phyloP scores from a whole-genome alignment of 257 asterid genomes.

The Solanum pimpinellifolium region DNA sequence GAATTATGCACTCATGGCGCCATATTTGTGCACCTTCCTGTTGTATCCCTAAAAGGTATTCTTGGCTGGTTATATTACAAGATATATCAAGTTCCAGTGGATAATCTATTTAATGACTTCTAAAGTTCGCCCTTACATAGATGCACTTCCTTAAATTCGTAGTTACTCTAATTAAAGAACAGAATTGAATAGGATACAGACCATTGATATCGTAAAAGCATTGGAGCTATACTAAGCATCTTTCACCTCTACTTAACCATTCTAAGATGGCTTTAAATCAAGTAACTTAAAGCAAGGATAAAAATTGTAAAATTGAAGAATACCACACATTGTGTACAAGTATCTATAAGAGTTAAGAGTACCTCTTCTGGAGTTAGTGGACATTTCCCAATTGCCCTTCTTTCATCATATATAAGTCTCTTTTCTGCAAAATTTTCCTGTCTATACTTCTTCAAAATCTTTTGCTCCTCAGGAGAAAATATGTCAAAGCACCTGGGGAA shows the following conservation, averaged over 20 bases:
- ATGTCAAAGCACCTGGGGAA: constrained; percentile 82
- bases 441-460: constrained; percentile 59
- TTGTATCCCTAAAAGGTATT: neutral
- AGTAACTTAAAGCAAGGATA: neutral
- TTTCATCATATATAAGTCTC: constrained; percentile 66
- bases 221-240: neutral
- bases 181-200: neutral
- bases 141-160: neutral
- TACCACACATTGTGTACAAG: neutral
- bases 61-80: neutral
- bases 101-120: neutral
- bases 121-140: neutral
- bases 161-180: neutral
- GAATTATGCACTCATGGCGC: neutral
- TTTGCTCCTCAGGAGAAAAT: constrained; percentile 66
- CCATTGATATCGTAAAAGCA: neutral
- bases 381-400: constrained; percentile 97
- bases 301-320: neutral
- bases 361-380: constrained; percentile 99
- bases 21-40: neutral
- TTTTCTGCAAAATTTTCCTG: constrained; percentile 75
- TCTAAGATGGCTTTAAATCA: neutral
- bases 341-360: constrained; percentile 3
- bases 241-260: neutral
- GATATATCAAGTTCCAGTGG: neutral